These are phyloP conservation scores for Trichophyton equinum DNA, from an alignment of 2,329 filamentous ascomycete species.

Conservation along the genomic window DNA sequence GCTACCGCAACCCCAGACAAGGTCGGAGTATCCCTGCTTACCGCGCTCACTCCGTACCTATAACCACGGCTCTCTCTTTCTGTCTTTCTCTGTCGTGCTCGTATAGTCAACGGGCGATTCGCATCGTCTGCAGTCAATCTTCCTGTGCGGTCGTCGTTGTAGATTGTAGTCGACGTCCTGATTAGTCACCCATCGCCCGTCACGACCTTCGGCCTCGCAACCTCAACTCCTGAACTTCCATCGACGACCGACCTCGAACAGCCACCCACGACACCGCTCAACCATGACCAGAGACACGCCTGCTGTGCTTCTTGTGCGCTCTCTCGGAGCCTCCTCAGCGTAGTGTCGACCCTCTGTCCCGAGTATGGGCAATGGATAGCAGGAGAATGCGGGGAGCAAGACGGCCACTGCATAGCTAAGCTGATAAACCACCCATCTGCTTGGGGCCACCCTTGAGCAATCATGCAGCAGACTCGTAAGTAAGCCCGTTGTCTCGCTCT, in stretches of 20 bases:
- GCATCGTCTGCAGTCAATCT: no score
- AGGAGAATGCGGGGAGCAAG: not conserved
- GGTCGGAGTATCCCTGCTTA: not conserved
- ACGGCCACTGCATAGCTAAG: not conserved
- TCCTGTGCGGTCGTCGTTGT: not conserved
- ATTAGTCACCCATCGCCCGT: no score
- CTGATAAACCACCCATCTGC: not conserved
- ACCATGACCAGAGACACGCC: not conserved
- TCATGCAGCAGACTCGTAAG: conserved; percentile 11
- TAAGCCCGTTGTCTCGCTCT: not conserved
- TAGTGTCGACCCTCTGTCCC: not conserved
- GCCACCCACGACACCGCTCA: not conserved
- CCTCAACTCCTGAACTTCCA: not conserved
- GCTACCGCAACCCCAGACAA: no score
- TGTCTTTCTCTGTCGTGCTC: not conserved
- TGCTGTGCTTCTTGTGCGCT: not conserved
- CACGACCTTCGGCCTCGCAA: no score
- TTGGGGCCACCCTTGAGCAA: conserved; percentile 4
- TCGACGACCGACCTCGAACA: not conserved
- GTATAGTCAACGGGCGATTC: not conserved
- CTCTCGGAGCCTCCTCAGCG: not conserved
- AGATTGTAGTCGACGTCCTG: not conserved
- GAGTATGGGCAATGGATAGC: not conserved
- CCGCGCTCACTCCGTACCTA: not conserved
- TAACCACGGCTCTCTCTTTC: not conserved